Evolutionary conservation across 2,329 filamentous ascomycete genomes (phyloP).

Genomic region (Beauveria caledonica): DNA sequence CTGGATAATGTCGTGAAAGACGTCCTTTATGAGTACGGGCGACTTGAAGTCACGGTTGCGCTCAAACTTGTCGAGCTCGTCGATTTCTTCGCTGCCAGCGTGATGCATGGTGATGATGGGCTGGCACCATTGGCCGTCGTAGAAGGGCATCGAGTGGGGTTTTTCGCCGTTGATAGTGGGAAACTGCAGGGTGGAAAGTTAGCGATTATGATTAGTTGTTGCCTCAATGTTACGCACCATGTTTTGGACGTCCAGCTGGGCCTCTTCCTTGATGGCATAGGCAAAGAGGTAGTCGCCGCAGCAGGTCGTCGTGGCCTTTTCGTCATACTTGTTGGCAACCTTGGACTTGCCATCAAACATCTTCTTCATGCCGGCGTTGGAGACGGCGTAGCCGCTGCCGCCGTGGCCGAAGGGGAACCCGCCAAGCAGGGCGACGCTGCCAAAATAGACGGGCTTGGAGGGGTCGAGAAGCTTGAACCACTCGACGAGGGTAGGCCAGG

Average conservation of each 20-base stretch:
- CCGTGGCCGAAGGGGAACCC: constrained; percentile 44
- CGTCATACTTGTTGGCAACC: constrained; percentile 40
- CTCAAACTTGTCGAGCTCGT: constrained; percentile 44
- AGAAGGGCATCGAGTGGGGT: constrained; percentile 40
- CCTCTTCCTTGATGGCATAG: constrained; percentile 35
- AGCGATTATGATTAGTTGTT: background rate
- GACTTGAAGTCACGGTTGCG: constrained; percentile 25
- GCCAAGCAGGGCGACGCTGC: constrained; percentile 37
- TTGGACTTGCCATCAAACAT: constrained; percentile 33
- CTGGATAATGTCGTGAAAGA: constrained; percentile 39
- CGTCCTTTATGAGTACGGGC: constrained; percentile 36
- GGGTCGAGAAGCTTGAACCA: constrained; percentile 40
- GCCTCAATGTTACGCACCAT: constrained; percentile 27
- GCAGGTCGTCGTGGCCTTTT: constrained; percentile 31
- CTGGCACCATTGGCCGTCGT: constrained; percentile 44
- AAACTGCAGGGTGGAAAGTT: constrained; percentile 24
- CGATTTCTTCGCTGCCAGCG: constrained; percentile 41
- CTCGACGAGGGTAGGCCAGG: constrained; percentile 42
- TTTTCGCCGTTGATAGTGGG: constrained; percentile 50
- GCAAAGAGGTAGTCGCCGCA: constrained; percentile 46
- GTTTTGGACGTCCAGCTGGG: constrained; percentile 32
- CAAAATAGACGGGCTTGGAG: constrained; percentile 38
- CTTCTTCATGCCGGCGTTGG: constrained; percentile 41
- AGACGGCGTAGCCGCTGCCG: constrained; percentile 47
- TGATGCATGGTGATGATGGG: constrained; percentile 50